Conservation (phyloP, 2,329 filamentous ascomycete genomes). For the Alternaria arborescens region DNA sequence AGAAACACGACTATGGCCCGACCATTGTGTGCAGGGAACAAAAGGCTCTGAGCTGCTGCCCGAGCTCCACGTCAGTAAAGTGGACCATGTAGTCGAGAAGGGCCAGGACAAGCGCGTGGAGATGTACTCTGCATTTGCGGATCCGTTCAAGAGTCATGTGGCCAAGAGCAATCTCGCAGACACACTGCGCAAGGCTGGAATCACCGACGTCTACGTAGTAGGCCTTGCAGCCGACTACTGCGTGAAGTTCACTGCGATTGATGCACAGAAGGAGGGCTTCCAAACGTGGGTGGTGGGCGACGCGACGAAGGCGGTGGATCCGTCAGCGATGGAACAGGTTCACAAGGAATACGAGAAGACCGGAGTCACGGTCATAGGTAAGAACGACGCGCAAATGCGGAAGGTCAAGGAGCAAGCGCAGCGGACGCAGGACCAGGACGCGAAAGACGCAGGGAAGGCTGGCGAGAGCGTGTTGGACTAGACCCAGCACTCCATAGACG, state of each 20-base stretch:
- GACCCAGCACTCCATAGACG: not conserved
- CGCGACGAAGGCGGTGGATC: conserved; percentile 76
- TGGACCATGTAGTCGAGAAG: conserved; percentile 80
- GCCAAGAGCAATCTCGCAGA: conserved; percentile 69
- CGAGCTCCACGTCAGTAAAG: conserved; percentile 67
- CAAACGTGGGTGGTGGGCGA: conserved; percentile 79
- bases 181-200: conserved; percentile 62
- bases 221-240: conserved; percentile 92
- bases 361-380: conserved; percentile 70
- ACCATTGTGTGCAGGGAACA: conserved; percentile 83
- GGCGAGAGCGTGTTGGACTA: conserved; percentile 16
- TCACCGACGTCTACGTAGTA: conserved; percentile 85
- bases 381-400: conserved; percentile 65
- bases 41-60: conserved; percentile 76
- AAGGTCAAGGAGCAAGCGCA: conserved; percentile 52
- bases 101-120: conserved; percentile 78
- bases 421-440: conserved; percentile 8
- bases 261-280: conserved; percentile 80
- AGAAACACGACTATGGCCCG: conserved; percentile 81
- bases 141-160: conserved; percentile 73
- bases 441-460: conserved; percentile 10
- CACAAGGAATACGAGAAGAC: conserved; percentile 63
- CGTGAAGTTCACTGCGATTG: conserved; percentile 80
- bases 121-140: conserved; percentile 93
- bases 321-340: conserved; percentile 64